Base-by-base conservation (phyloP, 2,329 filamentous ascomycete genomes). In the Cytospora mali region DNA sequence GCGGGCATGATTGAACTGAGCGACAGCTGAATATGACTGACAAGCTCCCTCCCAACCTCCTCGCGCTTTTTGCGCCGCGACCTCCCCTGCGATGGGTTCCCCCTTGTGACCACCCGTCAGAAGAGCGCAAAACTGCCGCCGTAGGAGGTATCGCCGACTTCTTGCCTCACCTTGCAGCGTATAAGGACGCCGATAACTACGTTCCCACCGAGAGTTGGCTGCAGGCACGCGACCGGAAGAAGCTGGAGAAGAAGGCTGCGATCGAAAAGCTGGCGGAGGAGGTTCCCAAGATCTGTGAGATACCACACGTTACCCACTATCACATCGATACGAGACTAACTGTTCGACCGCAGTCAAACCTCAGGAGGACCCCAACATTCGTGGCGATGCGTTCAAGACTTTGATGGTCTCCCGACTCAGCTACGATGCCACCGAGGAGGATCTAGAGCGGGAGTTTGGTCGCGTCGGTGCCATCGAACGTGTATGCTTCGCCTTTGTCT, bases 381-480 rank as follows among this genome's bases (percentile, higher is more conserved):
- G 93, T 67, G 94, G 95, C 62, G 93, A 98, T 78, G 90, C 94
- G 1, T 97, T 95, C 82, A 96, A 92, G 78, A 99, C 95, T 16
- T 82, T 99, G 56, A 96, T 99, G 71, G 91, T 98, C 60, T 90
- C 92, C 58, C 89, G 95, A 60, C 83, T 99, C 55, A 93, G 90
- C 72, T 99, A 97, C 74, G 91, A 95, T 64, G 89, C 90, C 53
- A 93, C 91, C 67, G 91, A 94, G 71, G 87, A 93, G 70, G 95
- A 99, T 73, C 82, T 99, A 49, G 93, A 97, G 79, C 86, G 91
- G 70, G 94, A 97, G 74, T 99, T 99, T 76, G 90, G 91, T 27
- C 89, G 94, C 62, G 97, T 93, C 74, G 95, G 95, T 27, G 90
- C 93, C 4, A 96, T 99, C 75, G 95, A 98, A 77, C 88, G 93